These are phyloP conservation scores for Hypoxylon rickii DNA, from an alignment of 495 filamentous ascomycete genomes.

Conservation along the genomic window DNA sequence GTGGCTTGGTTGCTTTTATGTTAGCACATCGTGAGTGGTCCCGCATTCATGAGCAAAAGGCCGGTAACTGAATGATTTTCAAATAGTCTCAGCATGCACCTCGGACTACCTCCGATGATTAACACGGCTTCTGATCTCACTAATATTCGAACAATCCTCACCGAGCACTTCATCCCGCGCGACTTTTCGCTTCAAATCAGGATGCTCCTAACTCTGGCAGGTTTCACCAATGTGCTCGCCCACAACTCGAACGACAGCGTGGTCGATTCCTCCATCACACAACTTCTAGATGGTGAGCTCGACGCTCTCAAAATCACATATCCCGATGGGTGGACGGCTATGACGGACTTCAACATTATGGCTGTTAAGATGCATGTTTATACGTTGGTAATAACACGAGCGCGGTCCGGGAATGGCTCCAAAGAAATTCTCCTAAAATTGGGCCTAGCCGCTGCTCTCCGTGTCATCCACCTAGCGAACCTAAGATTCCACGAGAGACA, in stretches of 20 bases:
- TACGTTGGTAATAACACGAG: conserved; percentile 29
- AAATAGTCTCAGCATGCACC: conserved; percentile 37
- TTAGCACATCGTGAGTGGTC: conserved; percentile 36
- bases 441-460: conserved; percentile 22
- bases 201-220: conserved; percentile 26
- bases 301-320: conserved; percentile 29
- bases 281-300: conserved; percentile 40
- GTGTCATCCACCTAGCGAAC: conserved; percentile 31
- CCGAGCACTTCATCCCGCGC: conserved; percentile 29
- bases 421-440: conserved; percentile 35
- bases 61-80: conserved; percentile 1
- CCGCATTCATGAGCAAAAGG: neutral
- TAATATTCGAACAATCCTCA: conserved; percentile 21
- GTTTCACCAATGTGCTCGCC: conserved; percentile 32
- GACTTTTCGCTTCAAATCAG: conserved; percentile 32
- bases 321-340: conserved; percentile 32
- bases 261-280: conserved; percentile 38
- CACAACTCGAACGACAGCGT: conserved; percentile 36
- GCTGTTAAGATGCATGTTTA: conserved; percentile 35
- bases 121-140: conserved; percentile 36
- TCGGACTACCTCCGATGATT: conserved; percentile 39
- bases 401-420: conserved; percentile 16
- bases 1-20: conserved; percentile 41
- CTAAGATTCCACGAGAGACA: conserved; percentile 17
- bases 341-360: conserved; percentile 27